Evolutionary conservation across 1,139 yeast species (phyloP).

Genomic region (Debaryomyces fabryi): DNA sequence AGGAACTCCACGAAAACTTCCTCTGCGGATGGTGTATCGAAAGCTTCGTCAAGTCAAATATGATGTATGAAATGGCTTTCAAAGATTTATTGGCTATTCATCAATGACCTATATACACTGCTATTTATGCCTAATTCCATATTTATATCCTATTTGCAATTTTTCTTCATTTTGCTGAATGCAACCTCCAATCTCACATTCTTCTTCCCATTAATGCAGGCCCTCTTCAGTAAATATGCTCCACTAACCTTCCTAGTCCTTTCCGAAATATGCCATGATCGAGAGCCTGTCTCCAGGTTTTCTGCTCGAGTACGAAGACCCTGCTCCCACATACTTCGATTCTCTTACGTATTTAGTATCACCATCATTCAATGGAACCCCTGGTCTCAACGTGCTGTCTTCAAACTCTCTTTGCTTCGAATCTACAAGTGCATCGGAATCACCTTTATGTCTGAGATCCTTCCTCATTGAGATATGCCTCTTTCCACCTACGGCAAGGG

Average conservation of each 20-base stretch:
- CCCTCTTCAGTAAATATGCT: neutral
- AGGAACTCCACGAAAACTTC: constrained; percentile 48
- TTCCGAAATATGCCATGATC: constrained; percentile 34
- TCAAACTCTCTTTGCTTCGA: constrained; percentile 37
- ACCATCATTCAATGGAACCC: constrained; percentile 31
- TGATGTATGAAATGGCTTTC: constrained; percentile 47
- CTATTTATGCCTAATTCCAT: constrained; percentile 3
- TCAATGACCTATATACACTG: constrained; percentile 3
- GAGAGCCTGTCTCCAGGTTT: constrained; percentile 50
- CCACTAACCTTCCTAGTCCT: constrained; percentile 16
- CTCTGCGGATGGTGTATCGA: constrained; percentile 52
- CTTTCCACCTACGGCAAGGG: constrained; percentile 39
- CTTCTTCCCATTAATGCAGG: neutral
- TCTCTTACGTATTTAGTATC: constrained; percentile 37
- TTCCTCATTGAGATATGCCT: constrained; percentile 39
- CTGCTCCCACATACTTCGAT: constrained; percentile 69
- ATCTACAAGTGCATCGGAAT: constrained; percentile 43
- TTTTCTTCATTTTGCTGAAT: neutral
- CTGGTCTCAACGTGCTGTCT: constrained; percentile 34
- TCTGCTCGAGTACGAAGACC: constrained; percentile 58
- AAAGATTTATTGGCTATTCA: constrained; percentile 28
- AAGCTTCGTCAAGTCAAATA: constrained; percentile 40
- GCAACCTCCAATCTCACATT: neutral
- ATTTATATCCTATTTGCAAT: neutral
- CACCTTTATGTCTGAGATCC: constrained; percentile 39